Base-by-base conservation (phyloP, 352 stramenopile genomes). In the Phytopythium cucurbitacearum region DNA sequence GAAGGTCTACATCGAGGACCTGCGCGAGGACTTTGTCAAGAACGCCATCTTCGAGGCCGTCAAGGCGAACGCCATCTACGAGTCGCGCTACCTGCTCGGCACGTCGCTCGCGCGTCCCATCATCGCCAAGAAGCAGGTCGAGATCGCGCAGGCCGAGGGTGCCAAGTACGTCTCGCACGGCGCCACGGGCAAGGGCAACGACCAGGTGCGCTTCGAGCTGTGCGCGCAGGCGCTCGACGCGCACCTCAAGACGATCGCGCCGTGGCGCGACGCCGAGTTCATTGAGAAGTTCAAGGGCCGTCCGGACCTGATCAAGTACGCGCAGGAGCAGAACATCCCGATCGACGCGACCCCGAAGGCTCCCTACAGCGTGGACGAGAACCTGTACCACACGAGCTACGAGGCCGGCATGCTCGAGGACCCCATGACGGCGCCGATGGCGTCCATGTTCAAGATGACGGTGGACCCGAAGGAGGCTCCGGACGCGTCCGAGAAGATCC, bases 191-290 rank as follows among this genome's bases (percentile, higher is more conserved):
- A 99, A 99, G 86, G 97, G 97, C 52, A 99, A 99, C 74, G 97
- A 99, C 79, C 97, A 99, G 76, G 91, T 98, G 33, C 94, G 97
- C 50, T 99, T 99, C 62, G 96, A 99, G 87, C 95, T 99, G 69
- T 99, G 95, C 74, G 93, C 94, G 13, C 95, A 98, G 71, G 95
- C 96, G 4, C 74, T 99, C 21, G 94, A 98, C 67, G 91, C 97
- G 13, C 90, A 77, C 36, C 96, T 99, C 61, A 90, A 97, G 64
- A 98, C 88, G 42, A 98, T 99, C 54, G 96, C 96, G 21, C 95
- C 96, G 35, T 99, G 97, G 97, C 79, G 96, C 41, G 96, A 99
- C 65, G 75, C 95, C 12, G 95, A 98, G 81, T 99, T 99, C 80
- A 98, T 99, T 44, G 89, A 98, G 66, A 93, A 83, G 60, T 99